These are phyloP conservation scores for Mesembryanthemum crystallinum DNA, from an alignment of 148 eudicot species.

Conservation along the genomic window DNA sequence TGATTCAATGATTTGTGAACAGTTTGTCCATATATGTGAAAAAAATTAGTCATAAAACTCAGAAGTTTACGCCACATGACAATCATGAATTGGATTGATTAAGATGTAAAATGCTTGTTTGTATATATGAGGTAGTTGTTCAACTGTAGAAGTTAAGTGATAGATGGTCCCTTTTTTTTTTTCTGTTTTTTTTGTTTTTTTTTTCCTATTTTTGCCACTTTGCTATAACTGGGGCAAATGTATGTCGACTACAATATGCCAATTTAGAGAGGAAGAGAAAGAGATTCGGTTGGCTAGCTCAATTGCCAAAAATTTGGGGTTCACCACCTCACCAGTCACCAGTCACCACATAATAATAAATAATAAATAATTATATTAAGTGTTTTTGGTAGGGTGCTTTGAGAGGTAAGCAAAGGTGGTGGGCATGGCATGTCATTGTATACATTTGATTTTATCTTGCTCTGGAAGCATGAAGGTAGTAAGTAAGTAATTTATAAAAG, in stretches of 20 bases:
- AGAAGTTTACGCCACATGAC: no score
- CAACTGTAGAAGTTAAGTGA: no score
- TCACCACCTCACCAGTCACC: neutral
- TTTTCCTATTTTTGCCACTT: neutral
- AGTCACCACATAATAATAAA: conserved; percentile 17
- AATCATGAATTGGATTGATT: no score
- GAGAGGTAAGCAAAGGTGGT: conserved; percentile 79
- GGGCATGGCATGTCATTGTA: conserved; percentile 13
- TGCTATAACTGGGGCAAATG: neutral
- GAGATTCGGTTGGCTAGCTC: conserved; percentile 15
- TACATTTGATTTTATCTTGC: conserved; percentile 49
- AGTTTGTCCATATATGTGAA: no score
- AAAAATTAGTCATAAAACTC: no score
- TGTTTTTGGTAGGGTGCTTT: conserved; percentile 54
- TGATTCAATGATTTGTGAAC: no score
- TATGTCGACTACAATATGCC: neutral
- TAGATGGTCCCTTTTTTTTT: neutral
- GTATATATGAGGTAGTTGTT: no score
- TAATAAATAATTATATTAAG: neutral
- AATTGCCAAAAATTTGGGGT: neutral
- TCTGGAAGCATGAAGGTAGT: conserved; percentile 41
- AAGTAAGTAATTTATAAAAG: neutral
- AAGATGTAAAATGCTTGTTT: no score
- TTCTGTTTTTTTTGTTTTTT: no score
- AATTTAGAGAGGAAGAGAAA: conserved; percentile 2